Base-by-base conservation (phyloP, 2,329 filamentous ascomycete species). In the Aspergillus novoparasiticus region DNA sequence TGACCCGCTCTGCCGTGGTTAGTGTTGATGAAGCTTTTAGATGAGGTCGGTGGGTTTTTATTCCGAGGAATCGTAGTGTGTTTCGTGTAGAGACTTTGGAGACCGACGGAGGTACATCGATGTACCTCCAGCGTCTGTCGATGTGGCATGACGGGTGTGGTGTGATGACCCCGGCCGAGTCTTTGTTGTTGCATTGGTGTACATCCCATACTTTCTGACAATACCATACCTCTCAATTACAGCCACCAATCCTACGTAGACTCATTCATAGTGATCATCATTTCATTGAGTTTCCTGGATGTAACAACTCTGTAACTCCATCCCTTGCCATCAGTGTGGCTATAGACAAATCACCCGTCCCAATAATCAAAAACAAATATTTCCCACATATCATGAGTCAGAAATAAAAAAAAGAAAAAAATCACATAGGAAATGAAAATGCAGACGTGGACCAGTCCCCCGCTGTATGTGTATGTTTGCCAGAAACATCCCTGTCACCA, bases 381-480 rank as follows among this genome's bases (percentile, higher is more conserved):
- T 41, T 41, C 39, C 39, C 39, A 41, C 39, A n/a, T 9, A n/a
- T 41, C 16, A 30, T 10, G n/a, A 30, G 19, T 26, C 12, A 28
- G 21, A 45, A 26, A 53, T 14, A 19, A 34, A 34, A 23, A 23
- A 26, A 10, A 12, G 36, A 8, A n/a, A 55, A 60, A 60, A 46
- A 26, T 10, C 34, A 46, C 21, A 9, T 26, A 51, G 9, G 14
- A 59, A 59, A 53, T n/a, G 28, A 53, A 53, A 21, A 39, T 16
- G 32, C 28, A 16, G 28, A 16, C 39, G n/a, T 57, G n/a, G 45
- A 50, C 58, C 58, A 51, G 45, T 61, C 45, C 54, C 43, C 55
- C 43, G 55, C 51, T 60, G 50, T 51, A 54, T 54, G 51, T 54
- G 51, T 54, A 54, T 54, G 51, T 54, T 54, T 54, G 36, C 51